Evolutionary conservation across 805 yeast species (phyloP).

Genomic region (Suhomyces sp.): DNA sequence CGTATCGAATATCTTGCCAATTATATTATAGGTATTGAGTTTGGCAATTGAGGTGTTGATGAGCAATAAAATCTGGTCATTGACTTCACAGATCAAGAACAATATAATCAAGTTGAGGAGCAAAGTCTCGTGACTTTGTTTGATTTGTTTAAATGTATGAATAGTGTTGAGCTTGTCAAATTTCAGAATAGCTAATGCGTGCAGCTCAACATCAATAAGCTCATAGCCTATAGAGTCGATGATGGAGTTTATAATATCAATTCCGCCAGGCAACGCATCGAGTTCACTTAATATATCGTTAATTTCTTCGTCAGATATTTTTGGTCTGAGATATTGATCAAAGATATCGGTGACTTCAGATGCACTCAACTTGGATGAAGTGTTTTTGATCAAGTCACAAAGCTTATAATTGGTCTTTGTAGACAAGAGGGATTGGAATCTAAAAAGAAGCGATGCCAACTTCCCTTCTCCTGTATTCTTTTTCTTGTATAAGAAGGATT

Average conservation of each 20-base stretch:
- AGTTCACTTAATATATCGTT: constrained; percentile 19
- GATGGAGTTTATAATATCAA: constrained; percentile 21
- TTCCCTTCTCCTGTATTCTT: constrained; percentile 12
- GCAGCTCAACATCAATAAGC: background rate
- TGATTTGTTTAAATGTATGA: constrained; percentile 27
- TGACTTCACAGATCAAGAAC: constrained; percentile 32
- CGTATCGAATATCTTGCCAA: constrained; percentile 25
- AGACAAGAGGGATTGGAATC: constrained; percentile 26
- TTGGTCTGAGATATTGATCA: constrained; percentile 20
- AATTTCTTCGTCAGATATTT: constrained; percentile 25
- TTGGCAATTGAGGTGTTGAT: constrained; percentile 22
- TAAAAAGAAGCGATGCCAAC: constrained; percentile 19
- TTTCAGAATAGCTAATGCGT: constrained; percentile 14
- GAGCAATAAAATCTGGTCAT: constrained; percentile 23
- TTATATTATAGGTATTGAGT: constrained; percentile 24
- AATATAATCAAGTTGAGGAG: constrained; percentile 29
- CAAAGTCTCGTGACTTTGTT: constrained; percentile 25
- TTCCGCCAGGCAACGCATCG: constrained; percentile 24
- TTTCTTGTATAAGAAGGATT: constrained; percentile 15
- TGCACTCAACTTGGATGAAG: constrained; percentile 12
- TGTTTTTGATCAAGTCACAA: constrained; percentile 11
- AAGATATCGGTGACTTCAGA: constrained; percentile 21
- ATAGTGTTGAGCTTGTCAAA: constrained; percentile 24
- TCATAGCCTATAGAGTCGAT: constrained; percentile 14
- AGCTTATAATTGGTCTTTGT: constrained; percentile 27